These are phyloP conservation scores for Panellus pusillus DNA, from an alignment of 768 basidiomycete genomes.

Conservation along the genomic window DNA sequence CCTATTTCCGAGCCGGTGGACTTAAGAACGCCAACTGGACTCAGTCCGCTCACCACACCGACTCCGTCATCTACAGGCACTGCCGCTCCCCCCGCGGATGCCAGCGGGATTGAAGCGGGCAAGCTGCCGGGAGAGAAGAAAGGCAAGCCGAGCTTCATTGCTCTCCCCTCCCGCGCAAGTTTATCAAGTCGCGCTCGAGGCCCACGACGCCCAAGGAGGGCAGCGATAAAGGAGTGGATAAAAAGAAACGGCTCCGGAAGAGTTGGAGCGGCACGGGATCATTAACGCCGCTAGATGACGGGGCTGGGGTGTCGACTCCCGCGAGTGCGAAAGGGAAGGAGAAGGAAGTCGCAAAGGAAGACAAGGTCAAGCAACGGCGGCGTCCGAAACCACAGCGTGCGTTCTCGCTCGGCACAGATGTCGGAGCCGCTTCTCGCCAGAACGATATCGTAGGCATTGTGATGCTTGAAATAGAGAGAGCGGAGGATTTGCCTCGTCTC, in stretches of 20 bases:
- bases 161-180: conserved; percentile 19
- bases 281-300: background rate
- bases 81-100: background rate
- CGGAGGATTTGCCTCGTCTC: conserved; percentile 79
- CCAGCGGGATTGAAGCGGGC: background rate
- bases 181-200: conserved; percentile 11
- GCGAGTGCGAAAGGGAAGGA: conserved; percentile 23
- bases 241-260: conserved; percentile 28
- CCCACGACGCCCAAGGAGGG: conserved; percentile 21
- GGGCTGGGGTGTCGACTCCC: no score
- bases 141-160: conserved; percentile 16
- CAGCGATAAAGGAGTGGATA: conserved; percentile 19
- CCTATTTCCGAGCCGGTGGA: conserved; percentile 3
- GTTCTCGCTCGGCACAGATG: conserved; percentile 17
- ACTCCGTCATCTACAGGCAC: conserved; percentile 15
- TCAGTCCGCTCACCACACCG: conserved; percentile 22
- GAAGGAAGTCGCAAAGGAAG: conserved; percentile 19
- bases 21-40: conserved; percentile 9
- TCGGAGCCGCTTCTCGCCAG: conserved; percentile 55
- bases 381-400: conserved; percentile 41
- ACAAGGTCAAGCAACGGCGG: conserved; percentile 3
- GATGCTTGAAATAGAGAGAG: conserved; percentile 87
- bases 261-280: conserved; percentile 26
- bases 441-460: conserved; percentile 94
- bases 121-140: conserved; percentile 5